A percentile compares a stretch with the other conserved stretches of the same genome.
These are phyloP conservation scores for Mycosphaerella sp. DNA, from an alignment of 2,329 filamentous ascomycete species.

Conservation along the genomic window DNA sequence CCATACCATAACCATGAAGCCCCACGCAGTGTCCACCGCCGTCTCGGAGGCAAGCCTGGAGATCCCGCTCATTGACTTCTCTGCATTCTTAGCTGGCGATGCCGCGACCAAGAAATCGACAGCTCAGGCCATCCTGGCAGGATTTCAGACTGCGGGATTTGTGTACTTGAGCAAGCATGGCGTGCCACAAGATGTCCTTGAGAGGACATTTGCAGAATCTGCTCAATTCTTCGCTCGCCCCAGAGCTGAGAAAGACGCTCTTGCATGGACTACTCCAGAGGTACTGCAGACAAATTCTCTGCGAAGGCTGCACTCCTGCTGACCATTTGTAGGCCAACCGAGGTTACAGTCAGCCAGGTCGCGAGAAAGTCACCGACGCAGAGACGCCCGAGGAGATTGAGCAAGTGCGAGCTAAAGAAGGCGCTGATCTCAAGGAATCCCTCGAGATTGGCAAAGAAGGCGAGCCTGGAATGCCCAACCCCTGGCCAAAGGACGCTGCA, in stretches of 20 bases:
- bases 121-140: constrained; percentile 66
- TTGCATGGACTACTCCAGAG: constrained; percentile 56
- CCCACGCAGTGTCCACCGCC: constrained; percentile 25
- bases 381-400: constrained; percentile 51
- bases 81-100: constrained; percentile 52
- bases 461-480: constrained; percentile 61
- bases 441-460: constrained; percentile 57
- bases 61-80: constrained; percentile 62
- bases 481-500: constrained; percentile 56
- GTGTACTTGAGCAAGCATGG: constrained; percentile 78
- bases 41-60: constrained; percentile 35
- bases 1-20: constrained; percentile 12
- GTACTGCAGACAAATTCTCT: background rate
- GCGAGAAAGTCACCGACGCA: constrained; percentile 62
- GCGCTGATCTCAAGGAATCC: constrained; percentile 50
- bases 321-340: constrained; percentile 38
- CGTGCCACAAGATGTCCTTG: constrained; percentile 48
- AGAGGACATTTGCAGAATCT: constrained; percentile 41
- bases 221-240: constrained; percentile 64
- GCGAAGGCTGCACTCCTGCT: background rate
- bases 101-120: constrained; percentile 33
- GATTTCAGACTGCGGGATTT: constrained; percentile 82
- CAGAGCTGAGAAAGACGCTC: constrained; percentile 54
- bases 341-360: constrained; percentile 45
- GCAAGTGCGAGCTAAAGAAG: constrained; percentile 47